Base-by-base conservation (phyloP, 352 stramenopile species). In the Lagenidium giganteum region DNA sequence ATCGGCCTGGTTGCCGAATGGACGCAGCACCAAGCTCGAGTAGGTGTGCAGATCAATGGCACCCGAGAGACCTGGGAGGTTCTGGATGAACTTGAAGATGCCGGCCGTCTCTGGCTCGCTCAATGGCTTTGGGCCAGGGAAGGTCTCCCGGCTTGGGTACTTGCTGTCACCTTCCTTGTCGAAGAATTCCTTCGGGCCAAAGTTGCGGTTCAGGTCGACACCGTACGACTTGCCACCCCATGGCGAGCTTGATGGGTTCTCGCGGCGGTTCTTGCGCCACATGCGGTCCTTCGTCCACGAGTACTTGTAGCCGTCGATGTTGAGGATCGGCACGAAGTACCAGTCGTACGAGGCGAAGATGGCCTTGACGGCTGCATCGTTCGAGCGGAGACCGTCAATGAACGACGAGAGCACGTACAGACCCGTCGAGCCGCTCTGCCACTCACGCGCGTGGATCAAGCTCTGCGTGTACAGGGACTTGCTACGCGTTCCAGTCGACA, bases 191-290 rank as follows among this genome's bases (percentile, higher is more conserved):
- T n/a, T 31, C 4, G 57, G 53, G 13, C 57, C 57, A 27, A 50
- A 67, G 41, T 67, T 67, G 32, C 57, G 57, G 42, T 67, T 67
- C 26, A 67, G 51, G 27, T 63, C 54, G 11, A 63, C 48, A 20
- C 54, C 54, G 20, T 42, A 40, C 12, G 43, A 33, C 3, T 18
- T 26, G 11, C 26, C 31, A n/a, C 23, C 35, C 1, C 17, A 42
- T n/a, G 24, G 30, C 18, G 26, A 34, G 12, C 29, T 16, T 9
- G 2, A 11, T 5, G 27, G 24, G 34, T 46, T 25, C 4, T 18
- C 27, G 21, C 51, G 51, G 32, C 54, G 38, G 42, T 64, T 64
- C 55, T 64, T 64, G 22, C 55, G 55, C 29, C 55, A 56, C 7
- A 50, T 21, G 17, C 55, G 55, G 12, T 41, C 32, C 16, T 21